Percentiles rank a stretch among this genome's conserved stretches.
Conservation (phyloP, 2,329 filamentous ascomycete species). For the Lasiodiplodia theobromae region DNA sequence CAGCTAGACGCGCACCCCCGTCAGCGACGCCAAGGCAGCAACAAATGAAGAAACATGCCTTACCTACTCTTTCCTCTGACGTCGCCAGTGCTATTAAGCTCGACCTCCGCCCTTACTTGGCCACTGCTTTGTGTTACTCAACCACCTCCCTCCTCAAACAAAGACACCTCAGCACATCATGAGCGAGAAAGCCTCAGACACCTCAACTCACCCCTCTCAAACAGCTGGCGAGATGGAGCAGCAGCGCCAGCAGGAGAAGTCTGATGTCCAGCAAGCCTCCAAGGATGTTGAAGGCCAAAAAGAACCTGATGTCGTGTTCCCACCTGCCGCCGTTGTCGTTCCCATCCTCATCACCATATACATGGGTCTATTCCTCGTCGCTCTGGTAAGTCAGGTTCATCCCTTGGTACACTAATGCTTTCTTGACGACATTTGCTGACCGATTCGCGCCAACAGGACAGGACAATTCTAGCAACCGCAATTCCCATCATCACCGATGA, state of each 20-base stretch:
- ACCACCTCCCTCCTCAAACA: not conserved
- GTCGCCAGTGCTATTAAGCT: not conserved
- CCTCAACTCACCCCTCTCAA: not conserved
- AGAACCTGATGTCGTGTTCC: not conserved
- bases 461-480: slow-evolving; percentile 26
- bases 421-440: not conserved
- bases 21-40: slow-evolving; percentile 3
- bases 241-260: not conserved
- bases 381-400: slow-evolving; percentile 4
- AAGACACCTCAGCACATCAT: not conserved
- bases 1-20: not conserved
- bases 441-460: slow-evolving; percentile 2
- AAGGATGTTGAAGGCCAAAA: slow-evolving; percentile 15
- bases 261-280: not conserved
- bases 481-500: slow-evolving; percentile 30
- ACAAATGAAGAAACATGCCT: not conserved
- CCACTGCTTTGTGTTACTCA: not conserved
- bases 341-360: slow-evolving; percentile 22
- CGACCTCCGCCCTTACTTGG: not conserved
- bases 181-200: not conserved
- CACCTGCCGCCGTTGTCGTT: slow-evolving; percentile 3
- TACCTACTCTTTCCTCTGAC: not conserved
- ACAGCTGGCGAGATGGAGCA: not conserved
- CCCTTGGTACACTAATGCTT: not conserved
- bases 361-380: slow-evolving; percentile 21